These are phyloP conservation scores for Moricandia arvensis DNA, from an alignment of 345 rosid species.

Conservation along the genomic window DNA sequence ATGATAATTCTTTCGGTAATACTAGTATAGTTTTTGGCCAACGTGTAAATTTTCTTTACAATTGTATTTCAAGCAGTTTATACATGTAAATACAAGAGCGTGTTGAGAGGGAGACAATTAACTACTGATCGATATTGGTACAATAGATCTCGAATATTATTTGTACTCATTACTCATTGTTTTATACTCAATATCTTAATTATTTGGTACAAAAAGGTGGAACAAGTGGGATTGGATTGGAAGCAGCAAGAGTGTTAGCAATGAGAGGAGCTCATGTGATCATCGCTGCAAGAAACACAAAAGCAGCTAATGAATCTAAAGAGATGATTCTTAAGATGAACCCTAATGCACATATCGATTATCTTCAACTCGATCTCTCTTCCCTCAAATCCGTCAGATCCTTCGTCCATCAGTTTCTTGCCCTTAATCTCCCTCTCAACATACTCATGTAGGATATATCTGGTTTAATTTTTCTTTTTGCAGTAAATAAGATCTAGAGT, in stretches of 20 bases:
- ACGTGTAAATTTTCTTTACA: too few species aligned
- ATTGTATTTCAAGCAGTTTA: too few species aligned
- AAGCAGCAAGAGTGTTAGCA: slow-evolving; percentile 82
- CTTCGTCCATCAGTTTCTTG: slow-evolving; percentile 48
- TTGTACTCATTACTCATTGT: too few species aligned
- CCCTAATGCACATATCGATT: slow-evolving; percentile 51
- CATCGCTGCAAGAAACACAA: slow-evolving; percentile 73
- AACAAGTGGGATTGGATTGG: slow-evolving; percentile 88
- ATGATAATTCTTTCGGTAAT: too few species aligned
- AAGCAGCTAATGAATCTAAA: slow-evolving; percentile 71
- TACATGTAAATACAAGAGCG: too few species aligned
- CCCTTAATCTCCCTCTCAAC: slow-evolving; percentile 70
- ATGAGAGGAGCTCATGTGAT: slow-evolving; percentile 65
- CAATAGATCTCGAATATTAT: too few species aligned
- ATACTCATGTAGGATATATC: slow-evolving; percentile 55
- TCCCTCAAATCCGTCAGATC: slow-evolving; percentile 55
- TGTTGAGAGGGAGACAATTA: too few species aligned
- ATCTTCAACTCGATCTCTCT: slow-evolving; percentile 57
- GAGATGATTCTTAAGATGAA: slow-evolving; percentile 42
- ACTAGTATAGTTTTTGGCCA: too few species aligned
- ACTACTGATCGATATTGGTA: too few species aligned
- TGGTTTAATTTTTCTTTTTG: not conserved
- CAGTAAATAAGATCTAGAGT: not conserved
- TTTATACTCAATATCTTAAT: too few species aligned
- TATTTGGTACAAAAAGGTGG: slow-evolving; percentile 54